Evolutionary conservation across 2,329 filamentous ascomycete genomes (phyloP), one percentile per base, ranked within the genome.

Genomic region (Monilinia polystroma): DNA sequence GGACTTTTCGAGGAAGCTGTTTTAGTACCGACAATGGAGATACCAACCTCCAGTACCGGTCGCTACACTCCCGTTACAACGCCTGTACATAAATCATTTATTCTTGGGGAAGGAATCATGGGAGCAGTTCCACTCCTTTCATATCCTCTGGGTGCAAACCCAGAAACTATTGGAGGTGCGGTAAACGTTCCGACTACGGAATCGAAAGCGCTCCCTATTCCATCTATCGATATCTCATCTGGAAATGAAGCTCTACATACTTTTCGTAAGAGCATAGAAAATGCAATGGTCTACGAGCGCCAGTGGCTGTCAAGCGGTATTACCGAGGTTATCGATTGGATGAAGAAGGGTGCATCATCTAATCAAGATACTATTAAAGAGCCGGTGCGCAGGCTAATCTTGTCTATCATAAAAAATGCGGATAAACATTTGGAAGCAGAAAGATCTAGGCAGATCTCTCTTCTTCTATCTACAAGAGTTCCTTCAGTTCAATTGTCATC

Each of bases 21-120:
- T 16, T 83, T 97, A n/a, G 89, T 92, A 23, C 93, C 93, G 3
- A 83, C 83, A 0, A 84, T 96, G 45, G 87, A 91, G 26, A 90
- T 91, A 53, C 86, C 85, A 1, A 84, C 82, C 7, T 87, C 89
- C 18, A 83, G 82, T 68, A 86, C 85, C 20, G 87, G 88, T 11
- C 82, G 87, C 68, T 84, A 87, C 66, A 87, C 87, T 16, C 84
- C 87, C 20, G 82, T 95, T 53, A 86, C 87, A 8, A 92, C 92
- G 55, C 93, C 94, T 0, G 92, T 97, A 1, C 94, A 98, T 75
- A 91, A 89, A 75, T 87, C 89, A 0, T 78, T 97, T 20, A 73
- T 97, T 12, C 84, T 96, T 11, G 88, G 87, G 0, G 84, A 91
- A 59, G 93, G 92, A 0, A 79, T 96, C 2, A 80, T 85, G 64